Percentiles rank a stretch among this genome's conserved stretches.
Conservation (phyloP, 805 yeast genomes). For the Spathaspora hagerdaliae region DNA sequence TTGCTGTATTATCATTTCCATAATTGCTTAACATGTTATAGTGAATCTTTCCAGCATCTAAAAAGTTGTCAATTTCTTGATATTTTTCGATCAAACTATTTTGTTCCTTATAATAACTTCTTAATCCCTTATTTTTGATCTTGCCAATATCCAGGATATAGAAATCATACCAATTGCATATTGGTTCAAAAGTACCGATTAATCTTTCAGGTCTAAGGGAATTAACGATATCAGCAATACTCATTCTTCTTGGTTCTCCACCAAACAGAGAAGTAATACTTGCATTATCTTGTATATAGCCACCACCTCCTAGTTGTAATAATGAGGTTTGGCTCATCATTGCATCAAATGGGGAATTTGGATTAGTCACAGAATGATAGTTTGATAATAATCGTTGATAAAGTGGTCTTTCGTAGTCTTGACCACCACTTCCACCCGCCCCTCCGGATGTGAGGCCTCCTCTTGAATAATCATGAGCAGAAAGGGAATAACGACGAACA, state of each 20-base stretch:
- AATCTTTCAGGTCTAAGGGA: constrained; percentile 26
- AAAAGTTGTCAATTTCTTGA: constrained; percentile 55
- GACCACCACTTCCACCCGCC: background rate
- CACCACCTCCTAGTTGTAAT: background rate
- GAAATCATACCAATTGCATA: constrained; percentile 29
- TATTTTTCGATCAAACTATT: constrained; percentile 57
- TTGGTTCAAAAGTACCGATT: constrained; percentile 26
- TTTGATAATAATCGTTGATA: constrained; percentile 25
- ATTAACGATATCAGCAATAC: constrained; percentile 9
- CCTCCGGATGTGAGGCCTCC: background rate
- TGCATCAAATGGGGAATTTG: constrained; percentile 15
- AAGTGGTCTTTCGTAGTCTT: constrained; percentile 16
- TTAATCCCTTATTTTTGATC: constrained; percentile 22
- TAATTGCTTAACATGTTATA: constrained; percentile 61
- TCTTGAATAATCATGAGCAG: constrained; percentile 2
- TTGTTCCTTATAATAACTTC: constrained; percentile 51
- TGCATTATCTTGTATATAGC: constrained; percentile 6
- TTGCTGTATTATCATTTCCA: constrained; percentile 49
- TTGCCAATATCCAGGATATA: constrained; percentile 11
- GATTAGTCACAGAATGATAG: constrained; percentile 28
- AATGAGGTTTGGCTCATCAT: background rate
- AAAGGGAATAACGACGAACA: constrained; percentile 5
- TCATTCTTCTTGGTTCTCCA: constrained; percentile 19
- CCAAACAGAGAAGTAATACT: constrained; percentile 14
- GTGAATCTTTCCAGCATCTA: constrained; percentile 66